phyloP scores from a whole-genome alignment of 2,329 filamentous ascomycete species.

The Aspergillus sp. region DNA sequence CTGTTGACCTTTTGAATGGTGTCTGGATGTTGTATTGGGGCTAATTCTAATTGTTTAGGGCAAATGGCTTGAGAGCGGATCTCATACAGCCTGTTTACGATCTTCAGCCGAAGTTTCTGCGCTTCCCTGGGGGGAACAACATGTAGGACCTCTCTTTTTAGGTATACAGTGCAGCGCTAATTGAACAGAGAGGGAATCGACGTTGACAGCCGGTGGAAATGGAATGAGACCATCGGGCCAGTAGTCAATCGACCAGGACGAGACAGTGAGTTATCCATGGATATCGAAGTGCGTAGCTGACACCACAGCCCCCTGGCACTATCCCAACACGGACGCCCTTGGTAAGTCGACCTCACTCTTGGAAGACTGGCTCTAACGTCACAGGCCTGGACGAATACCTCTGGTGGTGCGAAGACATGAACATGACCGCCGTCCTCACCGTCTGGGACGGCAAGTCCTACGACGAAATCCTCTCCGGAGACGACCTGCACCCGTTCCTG shows the following conservation, averaged over 20 bases:
- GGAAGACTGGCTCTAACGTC: no score
- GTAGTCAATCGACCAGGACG: slow-evolving; percentile 52
- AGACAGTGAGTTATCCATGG: slow-evolving; percentile 30
- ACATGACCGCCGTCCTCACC: slow-evolving; percentile 56
- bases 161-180: background rate
- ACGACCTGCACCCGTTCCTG: slow-evolving; percentile 56
- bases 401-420: slow-evolving; percentile 60
- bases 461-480: slow-evolving; percentile 48
- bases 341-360: slow-evolving; percentile 37
- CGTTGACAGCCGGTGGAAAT: slow-evolving; percentile 37
- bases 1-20: background rate
- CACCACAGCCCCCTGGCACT: slow-evolving; percentile 51
- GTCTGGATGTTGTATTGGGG: background rate
- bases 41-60: slow-evolving; percentile 13
- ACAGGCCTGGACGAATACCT: slow-evolving; percentile 56
- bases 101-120: slow-evolving; percentile 58
- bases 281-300: background rate
- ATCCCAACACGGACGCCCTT: slow-evolving; percentile 62
- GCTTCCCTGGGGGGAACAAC: slow-evolving; percentile 67
- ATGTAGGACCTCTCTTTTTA: slow-evolving; percentile 33
- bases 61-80: slow-evolving; percentile 59
- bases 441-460: slow-evolving; percentile 59
- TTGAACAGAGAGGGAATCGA: slow-evolving; percentile 25
- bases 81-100: slow-evolving; percentile 54
- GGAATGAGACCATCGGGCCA: slow-evolving; percentile 45